Evolutionary conservation across 2,329 filamentous ascomycete species (phyloP).

Genomic region (Pyrenophora seminiperda): DNA sequence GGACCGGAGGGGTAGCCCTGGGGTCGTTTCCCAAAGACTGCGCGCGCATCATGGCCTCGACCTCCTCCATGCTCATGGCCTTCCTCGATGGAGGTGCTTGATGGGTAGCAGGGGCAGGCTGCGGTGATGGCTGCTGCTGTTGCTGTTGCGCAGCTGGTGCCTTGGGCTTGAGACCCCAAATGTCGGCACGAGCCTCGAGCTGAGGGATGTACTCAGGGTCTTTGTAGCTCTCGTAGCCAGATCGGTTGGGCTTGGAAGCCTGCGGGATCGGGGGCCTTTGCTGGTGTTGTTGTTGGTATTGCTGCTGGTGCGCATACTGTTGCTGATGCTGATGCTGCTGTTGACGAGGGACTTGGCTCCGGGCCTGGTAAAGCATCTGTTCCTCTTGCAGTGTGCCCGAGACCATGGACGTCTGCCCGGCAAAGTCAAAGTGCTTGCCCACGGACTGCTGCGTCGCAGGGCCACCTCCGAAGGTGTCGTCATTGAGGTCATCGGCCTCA

Average conservation of each 20-base stretch:
- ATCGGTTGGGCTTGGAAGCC: conserved; percentile 66
- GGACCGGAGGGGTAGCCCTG: conserved; percentile 36
- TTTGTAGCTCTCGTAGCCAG: conserved; percentile 90
- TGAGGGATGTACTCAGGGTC: conserved; percentile 84
- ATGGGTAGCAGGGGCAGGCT: conserved; percentile 23
- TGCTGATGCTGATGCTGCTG: conserved; percentile 22
- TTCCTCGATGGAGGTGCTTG: conserved; percentile 60
- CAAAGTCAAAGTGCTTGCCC: conserved; percentile 97
- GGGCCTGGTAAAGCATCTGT: conserved; percentile 79
- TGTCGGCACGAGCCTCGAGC: conserved; percentile 87
- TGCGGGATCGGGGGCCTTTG: conserved; percentile 53
- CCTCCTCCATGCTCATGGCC: conserved; percentile 95
- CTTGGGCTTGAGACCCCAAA: conserved; percentile 81
- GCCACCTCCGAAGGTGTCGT: conserved; percentile 79
- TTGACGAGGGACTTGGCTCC: conserved; percentile 61
- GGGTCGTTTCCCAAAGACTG: conserved; percentile 58
- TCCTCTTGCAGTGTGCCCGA: conserved; percentile 87
- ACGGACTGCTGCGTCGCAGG: conserved; percentile 60
- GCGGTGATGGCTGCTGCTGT: conserved; percentile 34
- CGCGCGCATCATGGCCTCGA: conserved; percentile 87
- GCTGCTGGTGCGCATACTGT: conserved; percentile 35
- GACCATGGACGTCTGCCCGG: conserved; percentile 87
- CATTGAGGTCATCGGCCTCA: conserved; percentile 91
- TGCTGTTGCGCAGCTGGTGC: conserved; percentile 50
- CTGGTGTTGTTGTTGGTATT: conserved; percentile 17